phyloP scores from a whole-genome alignment of 2,329 filamentous ascomycete genomes.

The Myriosclerotinia duriaeana region DNA sequence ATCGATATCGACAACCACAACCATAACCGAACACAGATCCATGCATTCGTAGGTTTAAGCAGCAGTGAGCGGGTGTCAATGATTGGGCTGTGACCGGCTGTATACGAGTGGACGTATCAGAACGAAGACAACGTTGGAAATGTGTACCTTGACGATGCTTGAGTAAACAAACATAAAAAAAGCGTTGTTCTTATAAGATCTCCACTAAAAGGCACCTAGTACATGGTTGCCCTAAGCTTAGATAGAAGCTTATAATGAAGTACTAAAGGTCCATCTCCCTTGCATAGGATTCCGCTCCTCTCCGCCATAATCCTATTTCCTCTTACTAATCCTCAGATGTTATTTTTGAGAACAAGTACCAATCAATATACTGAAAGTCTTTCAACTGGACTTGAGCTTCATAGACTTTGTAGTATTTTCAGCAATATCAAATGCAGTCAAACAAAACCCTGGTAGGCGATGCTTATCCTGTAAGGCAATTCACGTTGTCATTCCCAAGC shows the following conservation, averaged over 20 bases:
- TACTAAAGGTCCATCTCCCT: background rate
- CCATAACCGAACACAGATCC: background rate
- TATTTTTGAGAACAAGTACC: no score
- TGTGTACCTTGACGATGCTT: background rate
- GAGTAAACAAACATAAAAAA: background rate
- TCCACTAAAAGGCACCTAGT: background rate
- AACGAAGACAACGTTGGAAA: background rate
- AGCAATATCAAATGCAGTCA: background rate
- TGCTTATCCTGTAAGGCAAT: background rate
- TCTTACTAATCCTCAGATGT: no score
- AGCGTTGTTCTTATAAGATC: background rate
- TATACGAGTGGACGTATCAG: background rate
- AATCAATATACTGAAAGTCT: background rate
- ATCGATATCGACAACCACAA: background rate
- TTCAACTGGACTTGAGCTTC: background rate
- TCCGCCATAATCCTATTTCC: background rate
- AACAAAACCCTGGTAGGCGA: background rate
- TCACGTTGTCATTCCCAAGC: constrained; percentile 2
- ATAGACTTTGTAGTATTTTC: background rate
- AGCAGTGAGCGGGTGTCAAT: no score
- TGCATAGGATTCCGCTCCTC: no score
- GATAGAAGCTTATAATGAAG: no score
- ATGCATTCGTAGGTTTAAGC: background rate
- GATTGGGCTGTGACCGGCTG: background rate
- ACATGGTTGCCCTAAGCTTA: background rate